These are phyloP conservation scores for Coemansia javaensis DNA, from an alignment of 192 early-diverging fungal species.

Conservation along the genomic window DNA sequence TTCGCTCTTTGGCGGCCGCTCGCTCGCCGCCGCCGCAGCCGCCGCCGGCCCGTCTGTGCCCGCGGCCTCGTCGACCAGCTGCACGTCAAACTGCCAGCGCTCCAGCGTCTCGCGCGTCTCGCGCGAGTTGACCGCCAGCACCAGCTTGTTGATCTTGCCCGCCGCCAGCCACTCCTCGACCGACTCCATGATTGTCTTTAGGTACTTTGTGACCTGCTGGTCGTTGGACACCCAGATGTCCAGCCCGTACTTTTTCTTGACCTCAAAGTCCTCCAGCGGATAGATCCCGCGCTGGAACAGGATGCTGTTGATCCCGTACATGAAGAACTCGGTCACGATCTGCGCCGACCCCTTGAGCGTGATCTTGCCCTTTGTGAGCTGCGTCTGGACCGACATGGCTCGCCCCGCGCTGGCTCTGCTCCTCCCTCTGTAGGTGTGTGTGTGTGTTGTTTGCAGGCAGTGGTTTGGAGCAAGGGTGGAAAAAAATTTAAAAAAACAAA, in stretches of 20 bases:
- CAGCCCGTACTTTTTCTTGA: slow-evolving; percentile 82
- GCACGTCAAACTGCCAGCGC: slow-evolving; percentile 93
- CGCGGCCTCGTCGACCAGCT: slow-evolving; percentile 56
- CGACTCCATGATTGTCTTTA: slow-evolving; percentile 71
- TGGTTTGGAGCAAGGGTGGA: background rate
- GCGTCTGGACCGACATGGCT: slow-evolving; percentile 35
- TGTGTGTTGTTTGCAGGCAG: background rate
- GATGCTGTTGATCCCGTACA: slow-evolving; percentile 80
- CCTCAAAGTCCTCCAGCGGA: slow-evolving; percentile 84
- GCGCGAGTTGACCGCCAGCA: slow-evolving; percentile 80
- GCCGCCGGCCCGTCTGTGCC: no score
- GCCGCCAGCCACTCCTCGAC: slow-evolving; percentile 76
- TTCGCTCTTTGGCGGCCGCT: slow-evolving; percentile 39
- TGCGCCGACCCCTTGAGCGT: slow-evolving; percentile 79
- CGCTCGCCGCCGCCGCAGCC: background rate
- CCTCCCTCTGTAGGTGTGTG: background rate
- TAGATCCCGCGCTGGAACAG: slow-evolving; percentile 92
- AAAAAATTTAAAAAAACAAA: slow-evolving; percentile 5
- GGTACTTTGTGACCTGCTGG: slow-evolving; percentile 66
- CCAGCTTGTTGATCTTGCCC: slow-evolving; percentile 74
- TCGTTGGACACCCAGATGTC: slow-evolving; percentile 76
- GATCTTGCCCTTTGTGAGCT: slow-evolving; percentile 59
- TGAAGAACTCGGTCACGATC: slow-evolving; percentile 87
- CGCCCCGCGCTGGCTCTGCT: no score
- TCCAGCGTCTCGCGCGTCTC: slow-evolving; percentile 80